phyloP scores from a whole-genome alignment of 108 stramenopile genomes.

The Cyclotella kingstonii region DNA sequence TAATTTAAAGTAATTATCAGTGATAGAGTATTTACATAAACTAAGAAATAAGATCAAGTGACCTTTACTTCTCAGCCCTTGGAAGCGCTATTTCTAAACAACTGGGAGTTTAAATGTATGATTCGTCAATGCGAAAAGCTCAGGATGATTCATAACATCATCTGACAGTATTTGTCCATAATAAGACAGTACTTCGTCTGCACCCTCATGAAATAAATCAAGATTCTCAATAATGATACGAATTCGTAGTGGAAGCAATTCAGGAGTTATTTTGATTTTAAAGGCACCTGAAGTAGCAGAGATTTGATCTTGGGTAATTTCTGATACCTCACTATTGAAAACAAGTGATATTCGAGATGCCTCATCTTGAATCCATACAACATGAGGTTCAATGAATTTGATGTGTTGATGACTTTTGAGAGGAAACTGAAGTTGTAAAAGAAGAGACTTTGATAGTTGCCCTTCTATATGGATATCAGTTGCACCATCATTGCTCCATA shows the following conservation, averaged over 20 bases:
- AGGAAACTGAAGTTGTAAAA: neutral
- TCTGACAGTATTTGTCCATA: slow-evolving; percentile 48
- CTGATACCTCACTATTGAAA: slow-evolving; percentile 29
- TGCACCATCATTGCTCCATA: slow-evolving; percentile 24
- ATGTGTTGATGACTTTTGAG: slow-evolving; percentile 7
- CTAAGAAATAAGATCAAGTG: too few species aligned
- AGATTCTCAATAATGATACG: slow-evolving; percentile 61
- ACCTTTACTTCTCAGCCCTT: too few species aligned
- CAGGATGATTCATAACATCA: slow-evolving; percentile 60
- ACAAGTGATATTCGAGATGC: slow-evolving; percentile 46
- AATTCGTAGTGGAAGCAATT: slow-evolving; percentile 21
- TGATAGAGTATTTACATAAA: too few species aligned
- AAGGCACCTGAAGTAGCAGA: slow-evolving; percentile 1
- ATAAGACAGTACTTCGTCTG: slow-evolving; percentile 29
- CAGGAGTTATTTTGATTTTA: neutral
- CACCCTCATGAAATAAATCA: slow-evolving; percentile 51
- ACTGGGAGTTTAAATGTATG: too few species aligned
- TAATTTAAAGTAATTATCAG: too few species aligned
- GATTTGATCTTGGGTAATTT: neutral
- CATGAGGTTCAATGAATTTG: neutral
- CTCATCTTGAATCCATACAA: slow-evolving; percentile 57
- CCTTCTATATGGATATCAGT: slow-evolving; percentile 12
- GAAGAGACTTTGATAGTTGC: neutral
- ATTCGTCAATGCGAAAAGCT: slow-evolving; percentile 34
- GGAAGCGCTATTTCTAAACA: too few species aligned